Evolutionary conservation across 1,139 yeast species (phyloP), one percentile per base, ranked within the genome.

Genomic region (Saccharomyces hybrid): DNA sequence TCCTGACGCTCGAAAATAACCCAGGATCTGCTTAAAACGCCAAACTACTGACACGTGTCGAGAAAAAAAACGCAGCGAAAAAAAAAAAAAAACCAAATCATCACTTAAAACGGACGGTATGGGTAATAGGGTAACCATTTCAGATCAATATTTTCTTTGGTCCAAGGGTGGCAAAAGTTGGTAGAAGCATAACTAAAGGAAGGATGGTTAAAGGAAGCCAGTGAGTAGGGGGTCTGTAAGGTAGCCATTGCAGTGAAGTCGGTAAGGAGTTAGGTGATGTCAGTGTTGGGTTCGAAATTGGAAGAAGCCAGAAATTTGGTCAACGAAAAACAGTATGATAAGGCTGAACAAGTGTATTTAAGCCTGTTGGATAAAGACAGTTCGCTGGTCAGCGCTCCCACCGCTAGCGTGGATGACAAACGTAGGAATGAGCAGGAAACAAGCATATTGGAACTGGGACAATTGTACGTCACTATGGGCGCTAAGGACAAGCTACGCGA

Each of bases 361-460:
- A 53, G 55, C 24, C 47, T 68, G 2, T 54, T 68, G 50, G 59
- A 64, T 24, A 53, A 55, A 27, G 63, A 59, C 32, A 49, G 53
- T 19, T 29, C 49, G 26, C 52, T 47, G 67, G 68, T 72, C 51
- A 72, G 41, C 29, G 75, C 57, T 71, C 82, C 47, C 64, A 77
- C 24, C 19, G 24, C 49, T 56, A 66, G 16, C 49, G 59, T 48
- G 61, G 67, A 49, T 60, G 71, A 55, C 47, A 63, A 47, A 55
- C 64, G 68, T 58, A 69, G 56, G 67, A 74, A 76, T 63, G 79
- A 78, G 58, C 86, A 84, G 66, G 93, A 86, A 65, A 65, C 76
- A 8, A 80, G 88, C 48, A 83, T 86, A 49, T 65, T 81, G 52
- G 88, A 83, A 64, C 72, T 86, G 63, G 90, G 88, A 29, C 76